Conservation (phyloP, 352 stramenopile genomes). For the Phytophthora melonis region DNA sequence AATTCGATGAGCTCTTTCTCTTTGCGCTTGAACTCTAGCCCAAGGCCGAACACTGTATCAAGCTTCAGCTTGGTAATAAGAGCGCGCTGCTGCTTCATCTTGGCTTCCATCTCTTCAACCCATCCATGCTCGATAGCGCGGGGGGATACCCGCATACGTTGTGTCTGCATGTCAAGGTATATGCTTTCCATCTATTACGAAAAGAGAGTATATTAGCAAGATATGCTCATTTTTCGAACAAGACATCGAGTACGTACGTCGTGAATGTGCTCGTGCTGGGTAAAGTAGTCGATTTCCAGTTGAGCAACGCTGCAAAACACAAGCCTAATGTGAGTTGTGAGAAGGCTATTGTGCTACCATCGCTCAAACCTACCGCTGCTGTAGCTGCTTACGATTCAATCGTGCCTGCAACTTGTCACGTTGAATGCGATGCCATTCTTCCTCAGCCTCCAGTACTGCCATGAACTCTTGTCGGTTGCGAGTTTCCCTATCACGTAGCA, state of each 20-base stretch:
- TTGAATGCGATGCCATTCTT: conserved; percentile 71
- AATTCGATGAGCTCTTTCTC: conserved; percentile 52
- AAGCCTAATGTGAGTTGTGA: neutral
- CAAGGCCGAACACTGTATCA: conserved; percentile 64
- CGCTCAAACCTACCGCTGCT: conserved; percentile 47
- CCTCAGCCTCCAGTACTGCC: conserved; percentile 71
- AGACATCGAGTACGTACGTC: conserved; percentile 51
- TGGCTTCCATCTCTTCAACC: conserved; percentile 86
- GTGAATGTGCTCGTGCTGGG: conserved; percentile 63
- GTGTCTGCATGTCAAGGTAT: conserved; percentile 84
- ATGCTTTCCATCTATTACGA: conserved; percentile 74
- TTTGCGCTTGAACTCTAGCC: conserved; percentile 64
- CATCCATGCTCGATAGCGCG: conserved; percentile 83
- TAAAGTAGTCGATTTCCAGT: conserved; percentile 74
- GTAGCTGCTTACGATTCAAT: conserved; percentile 63
- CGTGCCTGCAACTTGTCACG: conserved; percentile 63
- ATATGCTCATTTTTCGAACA: neutral
- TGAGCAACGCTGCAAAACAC: conserved; percentile 53
- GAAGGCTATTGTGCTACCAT: too few species aligned
- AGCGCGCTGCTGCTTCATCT: conserved; percentile 66
- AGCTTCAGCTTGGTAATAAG: conserved; percentile 74
- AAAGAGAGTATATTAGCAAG: neutral
- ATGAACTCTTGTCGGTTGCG: conserved; percentile 74
- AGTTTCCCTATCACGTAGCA: conserved; percentile 72
- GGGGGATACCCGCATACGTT: conserved; percentile 75